These are phyloP conservation scores for Leptographium flavum DNA, from an alignment of 2,329 filamentous ascomycete genomes.

Conservation along the genomic window DNA sequence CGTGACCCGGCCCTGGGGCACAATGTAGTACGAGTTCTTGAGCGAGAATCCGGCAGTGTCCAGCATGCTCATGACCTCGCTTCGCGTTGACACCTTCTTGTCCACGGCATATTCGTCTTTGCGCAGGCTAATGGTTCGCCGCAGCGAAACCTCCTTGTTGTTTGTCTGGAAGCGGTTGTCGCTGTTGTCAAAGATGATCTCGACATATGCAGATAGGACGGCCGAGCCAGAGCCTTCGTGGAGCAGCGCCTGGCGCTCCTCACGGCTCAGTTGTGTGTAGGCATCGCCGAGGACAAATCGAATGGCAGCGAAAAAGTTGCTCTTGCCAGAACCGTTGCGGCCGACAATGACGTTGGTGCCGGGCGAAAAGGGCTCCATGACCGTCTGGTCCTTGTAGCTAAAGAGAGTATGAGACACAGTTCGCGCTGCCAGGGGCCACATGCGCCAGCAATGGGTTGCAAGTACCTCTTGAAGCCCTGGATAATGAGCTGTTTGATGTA, in stretches of 20 bases:
- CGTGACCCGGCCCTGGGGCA: constrained; percentile 91
- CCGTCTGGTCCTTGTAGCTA: constrained; percentile 98
- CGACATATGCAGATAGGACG: constrained; percentile 98
- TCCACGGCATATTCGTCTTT: constrained; percentile 98
- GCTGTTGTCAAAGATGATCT: constrained; percentile 96
- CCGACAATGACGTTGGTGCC: constrained; percentile 98
- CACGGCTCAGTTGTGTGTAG: constrained; percentile 88
- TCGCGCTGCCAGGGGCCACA: neutral
- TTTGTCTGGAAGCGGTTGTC: constrained; percentile 92
- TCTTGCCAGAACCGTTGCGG: constrained; percentile 98
- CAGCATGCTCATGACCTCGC: constrained; percentile 86
- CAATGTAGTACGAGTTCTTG: constrained; percentile 98
- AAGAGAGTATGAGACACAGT: constrained; percentile 12
- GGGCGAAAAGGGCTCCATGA: constrained; percentile 94
- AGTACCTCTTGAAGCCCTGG: constrained; percentile 92
- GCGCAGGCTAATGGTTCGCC: constrained; percentile 90
- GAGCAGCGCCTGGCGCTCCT: constrained; percentile 90
- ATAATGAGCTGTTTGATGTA: constrained; percentile 99
- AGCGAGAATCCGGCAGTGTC: constrained; percentile 94
- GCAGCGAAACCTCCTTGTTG: constrained; percentile 77
- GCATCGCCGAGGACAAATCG: constrained; percentile 96
- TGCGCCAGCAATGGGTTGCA: neutral
- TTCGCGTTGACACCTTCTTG: constrained; percentile 78
- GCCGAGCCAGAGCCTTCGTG: constrained; percentile 96
- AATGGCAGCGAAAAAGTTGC: constrained; percentile 98